phyloP scores from a whole-genome alignment of 2,329 filamentous ascomycete species.

The Acarospora socialis region DNA sequence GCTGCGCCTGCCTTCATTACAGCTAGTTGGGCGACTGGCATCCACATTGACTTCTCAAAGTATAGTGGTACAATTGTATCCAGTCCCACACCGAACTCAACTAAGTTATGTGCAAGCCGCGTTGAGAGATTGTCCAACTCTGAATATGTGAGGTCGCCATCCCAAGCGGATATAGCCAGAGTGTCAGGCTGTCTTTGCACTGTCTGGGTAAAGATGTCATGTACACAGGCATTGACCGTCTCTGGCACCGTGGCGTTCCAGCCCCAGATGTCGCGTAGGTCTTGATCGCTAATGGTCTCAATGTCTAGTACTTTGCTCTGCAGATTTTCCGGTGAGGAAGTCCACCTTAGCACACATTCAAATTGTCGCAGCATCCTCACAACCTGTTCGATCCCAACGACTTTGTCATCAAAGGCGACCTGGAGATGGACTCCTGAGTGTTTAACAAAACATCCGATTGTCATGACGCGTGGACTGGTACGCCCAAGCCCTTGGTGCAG shows the following conservation, averaged over 20 bases:
- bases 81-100: slow-evolving; percentile 16
- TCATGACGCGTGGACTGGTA: no score
- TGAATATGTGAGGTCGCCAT: slow-evolving; percentile 20
- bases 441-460: no score
- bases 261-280: slow-evolving; percentile 9
- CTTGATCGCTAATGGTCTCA: slow-evolving; percentile 6
- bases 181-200: slow-evolving; percentile 12
- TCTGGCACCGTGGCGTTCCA: slow-evolving; percentile 11
- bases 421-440: no score
- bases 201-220: background rate
- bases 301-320: slow-evolving; percentile 4
- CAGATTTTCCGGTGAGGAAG: no score
- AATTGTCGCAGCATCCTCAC: no score
- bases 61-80: slow-evolving; percentile 23
- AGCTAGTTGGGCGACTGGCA: slow-evolving; percentile 21
- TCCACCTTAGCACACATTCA: no score
- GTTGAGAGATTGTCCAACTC: slow-evolving; percentile 18
- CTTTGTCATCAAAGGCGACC: no score
- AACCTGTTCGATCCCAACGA: no score
- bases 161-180: slow-evolving; percentile 19
- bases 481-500: no score
- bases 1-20: slow-evolving; percentile 25
- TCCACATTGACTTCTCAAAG: slow-evolving; percentile 26
- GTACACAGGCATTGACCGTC: slow-evolving; percentile 5
- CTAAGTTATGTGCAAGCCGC: slow-evolving; percentile 16